These are phyloP conservation scores for Eucalyptus sp. DNA, from an alignment of 345 rosid genomes.

Conservation along the genomic window DNA sequence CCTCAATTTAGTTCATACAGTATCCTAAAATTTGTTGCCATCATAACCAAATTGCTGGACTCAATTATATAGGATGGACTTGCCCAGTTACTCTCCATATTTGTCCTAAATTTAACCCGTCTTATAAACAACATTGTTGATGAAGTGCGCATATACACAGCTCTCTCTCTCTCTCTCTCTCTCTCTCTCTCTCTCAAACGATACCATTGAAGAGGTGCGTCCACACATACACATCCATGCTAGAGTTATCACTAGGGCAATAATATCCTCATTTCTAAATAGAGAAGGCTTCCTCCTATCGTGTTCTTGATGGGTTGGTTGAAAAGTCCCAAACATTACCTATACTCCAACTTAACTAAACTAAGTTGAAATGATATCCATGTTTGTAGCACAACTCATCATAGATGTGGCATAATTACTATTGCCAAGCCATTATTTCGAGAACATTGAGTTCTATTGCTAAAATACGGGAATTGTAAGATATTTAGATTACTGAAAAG, in stretches of 20 bases:
- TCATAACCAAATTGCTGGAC: neutral
- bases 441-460: too few species aligned
- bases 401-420: neutral
- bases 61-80: neutral
- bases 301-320: neutral
- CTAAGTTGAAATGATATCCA: neutral
- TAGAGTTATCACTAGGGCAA: neutral
- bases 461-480: too few species aligned
- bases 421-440: neutral
- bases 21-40: neutral
- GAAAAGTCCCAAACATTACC: neutral
- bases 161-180: neutral
- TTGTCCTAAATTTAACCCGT: too few species aligned
- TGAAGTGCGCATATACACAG: neutral
- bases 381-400: neutral
- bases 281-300: neutral
- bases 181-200: too few species aligned
- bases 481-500: too few species aligned
- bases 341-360: neutral
- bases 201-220: too few species aligned
- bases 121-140: neutral
- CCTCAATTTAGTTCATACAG: neutral
- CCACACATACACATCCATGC: neutral
- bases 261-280: neutral
- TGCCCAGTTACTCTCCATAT: too few species aligned